phyloP scores from a whole-genome alignment of 2,329 filamentous ascomycete genomes.

The Monosporascus cannonballus region DNA sequence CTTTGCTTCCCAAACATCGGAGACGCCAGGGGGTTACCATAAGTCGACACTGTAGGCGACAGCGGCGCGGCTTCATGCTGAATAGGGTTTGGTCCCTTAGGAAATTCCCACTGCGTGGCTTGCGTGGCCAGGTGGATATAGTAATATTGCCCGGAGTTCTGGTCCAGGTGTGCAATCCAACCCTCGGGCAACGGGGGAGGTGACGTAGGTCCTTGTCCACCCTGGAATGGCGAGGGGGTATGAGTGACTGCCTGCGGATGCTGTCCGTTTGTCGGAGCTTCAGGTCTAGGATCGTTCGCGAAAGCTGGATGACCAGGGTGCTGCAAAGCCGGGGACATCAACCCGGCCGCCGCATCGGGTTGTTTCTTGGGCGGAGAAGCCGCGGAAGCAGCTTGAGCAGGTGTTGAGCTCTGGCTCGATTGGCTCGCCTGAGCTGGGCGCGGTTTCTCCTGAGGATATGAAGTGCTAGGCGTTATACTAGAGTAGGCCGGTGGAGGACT shows the following conservation, averaged over 20 bases:
- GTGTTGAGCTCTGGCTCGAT: conserved; percentile 19
- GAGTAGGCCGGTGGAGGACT: conserved; percentile 96
- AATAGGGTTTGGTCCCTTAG: conserved; percentile 87
- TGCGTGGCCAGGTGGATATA: conserved; percentile 96
- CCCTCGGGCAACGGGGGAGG: conserved; percentile 93
- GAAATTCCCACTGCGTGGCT: conserved; percentile 98
- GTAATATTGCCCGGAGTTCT: conserved; percentile 95
- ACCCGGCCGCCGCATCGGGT: conserved; percentile 21
- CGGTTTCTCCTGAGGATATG: conserved; percentile 78
- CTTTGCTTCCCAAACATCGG: conserved; percentile 62
- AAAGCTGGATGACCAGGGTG: conserved; percentile 78
- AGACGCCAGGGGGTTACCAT: conserved; percentile 66
- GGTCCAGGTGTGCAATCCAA: conserved; percentile 95
- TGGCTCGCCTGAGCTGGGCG: conserved; percentile 30
- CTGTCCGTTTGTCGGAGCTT: conserved; percentile 40
- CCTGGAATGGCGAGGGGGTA: conserved; percentile 38
- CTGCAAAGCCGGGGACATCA: conserved; percentile 44
- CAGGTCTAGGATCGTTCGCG: conserved; percentile 68
- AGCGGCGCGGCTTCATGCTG: conserved; percentile 76
- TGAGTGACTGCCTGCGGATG: conserved; percentile 33
- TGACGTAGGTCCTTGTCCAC: conserved; percentile 57
- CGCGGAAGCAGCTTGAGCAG: conserved; percentile 20
- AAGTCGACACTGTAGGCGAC: conserved; percentile 73
- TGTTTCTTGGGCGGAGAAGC: conserved; percentile 28
- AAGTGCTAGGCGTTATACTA: conserved; percentile 53